Evolutionary conservation across 345 rosid genomes (phyloP), one percentile per base, ranked within the genome.

Genomic region (Bruguiera parviflora): DNA sequence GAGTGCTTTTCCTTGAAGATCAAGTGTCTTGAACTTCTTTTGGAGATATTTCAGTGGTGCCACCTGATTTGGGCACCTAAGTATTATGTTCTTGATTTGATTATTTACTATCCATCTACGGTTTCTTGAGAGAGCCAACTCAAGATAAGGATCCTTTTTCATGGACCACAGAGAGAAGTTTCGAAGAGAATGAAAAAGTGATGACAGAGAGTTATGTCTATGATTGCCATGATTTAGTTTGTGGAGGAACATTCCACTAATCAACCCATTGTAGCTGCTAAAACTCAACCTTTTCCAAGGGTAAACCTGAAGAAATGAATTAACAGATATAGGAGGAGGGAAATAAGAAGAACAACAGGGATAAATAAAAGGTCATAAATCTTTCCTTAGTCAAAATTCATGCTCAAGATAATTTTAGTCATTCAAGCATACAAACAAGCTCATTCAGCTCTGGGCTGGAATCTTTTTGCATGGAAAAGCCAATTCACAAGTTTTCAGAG

Each of bases 1-100:
- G 67, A 91, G 73, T 5, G 97, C 97, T 52, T 89, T 94, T 22
- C 98, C 98, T 75, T 89, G 96, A 58, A 94, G 92, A 83, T 94
- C 98, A 69, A 94, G 96, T 43, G 85, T 86, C 77, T 88, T 94
- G 72, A 94, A 94, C 86, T 91, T 91, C 80, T 89, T 94, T 80
- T 91, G 97, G 20, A 91, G 84, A 80, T 78, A 73, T 64, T 80
- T 83, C 66, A 88, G 65, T 3, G 96, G 76, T 21, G 77, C 80
- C 1, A 71, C 90, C 69, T 88, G 92, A 32, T 84, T 80, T 33
- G 97, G 96, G 76, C 82, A 88, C 64, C 89, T 79, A 46, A 87
- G 88, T 53, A 94, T 84, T 18, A 94, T 85, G 82, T 89, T 88
- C 78, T 94, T 94, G 67, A 91, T 80, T 72, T 92, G 95, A 73